Evolutionary conservation across 768 basidiomycete species (phyloP).

Genomic region (Trametes meyenii): DNA sequence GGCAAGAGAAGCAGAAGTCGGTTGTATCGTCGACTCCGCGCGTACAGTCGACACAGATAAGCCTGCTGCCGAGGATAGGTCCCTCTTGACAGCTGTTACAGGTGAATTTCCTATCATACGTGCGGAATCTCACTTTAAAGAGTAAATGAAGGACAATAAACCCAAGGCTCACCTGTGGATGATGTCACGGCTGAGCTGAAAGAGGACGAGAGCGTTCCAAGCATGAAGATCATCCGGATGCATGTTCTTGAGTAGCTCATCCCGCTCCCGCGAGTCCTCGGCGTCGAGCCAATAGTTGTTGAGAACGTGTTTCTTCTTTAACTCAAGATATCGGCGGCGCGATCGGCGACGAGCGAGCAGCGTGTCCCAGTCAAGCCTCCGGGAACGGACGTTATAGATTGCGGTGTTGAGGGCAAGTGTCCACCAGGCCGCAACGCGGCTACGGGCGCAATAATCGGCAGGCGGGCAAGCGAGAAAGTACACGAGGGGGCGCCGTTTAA

Average conservation of each 20-base stretch:
- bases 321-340: conserved; percentile 11
- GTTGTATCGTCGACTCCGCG: not conserved
- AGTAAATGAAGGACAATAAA: not conserved
- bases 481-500: conserved; percentile 11
- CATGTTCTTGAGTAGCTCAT: not conserved
- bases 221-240: conserved; percentile 3
- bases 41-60: not conserved
- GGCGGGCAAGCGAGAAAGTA: conserved; percentile 7
- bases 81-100: not conserved
- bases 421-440: conserved; percentile 10
- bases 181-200: conserved; percentile 6
- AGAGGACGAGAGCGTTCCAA: conserved; percentile 3
- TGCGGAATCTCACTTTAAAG: too few relatives aligned
- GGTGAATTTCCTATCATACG: not conserved
- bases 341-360: not conserved
- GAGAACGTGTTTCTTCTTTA: not conserved
- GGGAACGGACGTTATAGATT: not conserved
- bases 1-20: not conserved
- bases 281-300: not conserved
- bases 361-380: conserved; percentile 9
- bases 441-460: not conserved
- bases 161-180: conserved; percentile 8
- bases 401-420: conserved; percentile 5
- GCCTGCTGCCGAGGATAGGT: not conserved
- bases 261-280: not conserved